A percentile compares a stretch with the other conserved stretches of the same genome.
These are phyloP conservation scores for Aspergillus neotritici DNA, from an alignment of 2,329 filamentous ascomycete species.

Conservation along the genomic window DNA sequence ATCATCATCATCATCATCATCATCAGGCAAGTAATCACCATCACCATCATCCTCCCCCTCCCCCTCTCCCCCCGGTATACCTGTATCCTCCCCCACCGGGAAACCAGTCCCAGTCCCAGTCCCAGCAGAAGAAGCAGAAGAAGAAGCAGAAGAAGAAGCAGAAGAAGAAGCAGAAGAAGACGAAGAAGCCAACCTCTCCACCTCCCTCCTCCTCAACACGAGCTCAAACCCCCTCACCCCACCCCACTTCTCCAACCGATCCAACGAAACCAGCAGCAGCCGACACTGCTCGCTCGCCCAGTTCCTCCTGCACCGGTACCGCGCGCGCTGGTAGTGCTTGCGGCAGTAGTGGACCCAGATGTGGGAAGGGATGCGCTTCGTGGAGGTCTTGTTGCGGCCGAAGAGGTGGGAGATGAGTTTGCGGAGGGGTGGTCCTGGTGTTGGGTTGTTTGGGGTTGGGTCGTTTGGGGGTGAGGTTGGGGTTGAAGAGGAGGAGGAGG, in stretches of 20 bases:
- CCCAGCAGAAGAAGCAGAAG: neutral
- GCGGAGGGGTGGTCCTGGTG: slow-evolving; percentile 44
- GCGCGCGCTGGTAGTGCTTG: slow-evolving; percentile 73
- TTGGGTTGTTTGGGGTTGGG: slow-evolving; percentile 7
- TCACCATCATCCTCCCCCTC: neutral
- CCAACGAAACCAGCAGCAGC: slow-evolving; percentile 58
- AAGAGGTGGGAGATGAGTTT: slow-evolving; percentile 80
- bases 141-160: no score
- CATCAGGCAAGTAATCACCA: neutral
- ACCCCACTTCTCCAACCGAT: slow-evolving; percentile 59
- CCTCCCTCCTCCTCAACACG: slow-evolving; percentile 58
- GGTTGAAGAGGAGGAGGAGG: no score
- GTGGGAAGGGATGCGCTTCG: slow-evolving; percentile 60
- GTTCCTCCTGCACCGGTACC: slow-evolving; percentile 61
- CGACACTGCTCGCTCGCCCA: slow-evolving; percentile 59
- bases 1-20: neutral
- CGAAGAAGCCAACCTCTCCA: slow-evolving; percentile 1
- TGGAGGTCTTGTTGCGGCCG: slow-evolving; percentile 74
- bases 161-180: neutral
- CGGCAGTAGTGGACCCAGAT: slow-evolving; percentile 74
- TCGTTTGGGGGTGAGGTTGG: slow-evolving; percentile 9
- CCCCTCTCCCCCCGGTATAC: neutral
- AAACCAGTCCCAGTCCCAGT: neutral
- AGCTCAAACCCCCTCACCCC: slow-evolving; percentile 58
- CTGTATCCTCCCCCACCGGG: neutral